Percentiles rank a stretch among this genome's conserved stretches.
Evolutionary conservation across 768 basidiomycete species (phyloP).

Genomic region (Termitomyces sp.): DNA sequence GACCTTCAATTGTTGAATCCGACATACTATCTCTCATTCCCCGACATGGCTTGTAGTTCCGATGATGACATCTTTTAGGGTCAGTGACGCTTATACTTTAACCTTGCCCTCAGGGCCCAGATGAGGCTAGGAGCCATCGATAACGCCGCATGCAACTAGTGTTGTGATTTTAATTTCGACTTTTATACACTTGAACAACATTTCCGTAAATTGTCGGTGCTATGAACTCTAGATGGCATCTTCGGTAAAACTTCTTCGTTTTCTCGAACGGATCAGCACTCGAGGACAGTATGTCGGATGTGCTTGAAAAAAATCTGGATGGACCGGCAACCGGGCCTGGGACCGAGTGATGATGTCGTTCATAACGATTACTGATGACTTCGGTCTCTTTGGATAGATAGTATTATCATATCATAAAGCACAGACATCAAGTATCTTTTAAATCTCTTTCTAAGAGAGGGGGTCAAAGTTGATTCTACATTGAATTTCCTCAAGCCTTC

Average conservation of each 20-base stretch:
- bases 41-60: conserved; percentile 2
- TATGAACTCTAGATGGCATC: background rate
- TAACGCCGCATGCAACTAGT: background rate
- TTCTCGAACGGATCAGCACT: conserved; percentile 6
- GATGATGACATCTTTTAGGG: background rate
- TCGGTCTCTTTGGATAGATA: background rate
- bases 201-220: background rate
- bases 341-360: background rate
- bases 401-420: background rate
- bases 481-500: background rate
- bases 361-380: background rate
- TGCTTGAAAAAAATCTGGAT: background rate
- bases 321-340: background rate
- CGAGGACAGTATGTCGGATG: background rate
- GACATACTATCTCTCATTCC: background rate
- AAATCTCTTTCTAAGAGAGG: background rate
- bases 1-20: background rate
- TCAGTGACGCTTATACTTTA: conserved; percentile 2
- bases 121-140: background rate
- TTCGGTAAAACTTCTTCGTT: background rate
- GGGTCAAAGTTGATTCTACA: background rate
- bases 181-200: background rate
- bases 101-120: background rate
- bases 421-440: background rate
- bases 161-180: background rate